Conservation (phyloP, 106 monocot species). For the Allium fistulosum region DNA sequence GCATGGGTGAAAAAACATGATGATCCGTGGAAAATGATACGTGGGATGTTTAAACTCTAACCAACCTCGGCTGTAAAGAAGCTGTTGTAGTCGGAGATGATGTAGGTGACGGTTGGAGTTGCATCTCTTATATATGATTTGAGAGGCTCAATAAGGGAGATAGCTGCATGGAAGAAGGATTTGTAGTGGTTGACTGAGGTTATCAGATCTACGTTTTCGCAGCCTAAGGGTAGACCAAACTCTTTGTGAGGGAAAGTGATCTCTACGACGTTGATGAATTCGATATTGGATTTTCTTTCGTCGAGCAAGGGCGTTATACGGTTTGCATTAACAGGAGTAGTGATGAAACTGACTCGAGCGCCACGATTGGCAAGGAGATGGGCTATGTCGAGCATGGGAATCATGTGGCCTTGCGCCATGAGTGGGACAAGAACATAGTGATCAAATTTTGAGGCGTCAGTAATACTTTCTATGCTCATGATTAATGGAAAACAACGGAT, state of each 20-base stretch:
- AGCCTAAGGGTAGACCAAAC: constrained; percentile 9
- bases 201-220: constrained; percentile 9
- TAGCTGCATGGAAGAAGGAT: not conserved
- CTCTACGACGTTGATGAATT: not conserved
- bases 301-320: not conserved
- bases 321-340: not conserved
- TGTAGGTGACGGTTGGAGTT: not conserved
- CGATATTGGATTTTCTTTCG: not conserved
- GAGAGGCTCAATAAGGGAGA: not conserved
- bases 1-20: not conserved
- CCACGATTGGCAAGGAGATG: not conserved
- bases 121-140: not conserved
- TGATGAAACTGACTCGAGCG: not conserved
- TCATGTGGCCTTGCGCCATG: constrained; percentile 5
- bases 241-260: not conserved
- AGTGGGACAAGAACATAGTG: not conserved
- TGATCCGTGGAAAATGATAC: not conserved
- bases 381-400: constrained; percentile 1
- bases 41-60: not conserved
- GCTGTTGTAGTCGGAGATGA: not conserved
- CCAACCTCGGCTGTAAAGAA: not conserved
- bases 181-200: not conserved
- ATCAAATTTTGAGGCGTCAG: too few relatives aligned
- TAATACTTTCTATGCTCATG: too few relatives aligned
- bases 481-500: too few relatives aligned